Percentiles rank a stretch among this genome's conserved stretches.
Conservation (phyloP, 345 rosid genomes). For the Luvunga scandens region DNA sequence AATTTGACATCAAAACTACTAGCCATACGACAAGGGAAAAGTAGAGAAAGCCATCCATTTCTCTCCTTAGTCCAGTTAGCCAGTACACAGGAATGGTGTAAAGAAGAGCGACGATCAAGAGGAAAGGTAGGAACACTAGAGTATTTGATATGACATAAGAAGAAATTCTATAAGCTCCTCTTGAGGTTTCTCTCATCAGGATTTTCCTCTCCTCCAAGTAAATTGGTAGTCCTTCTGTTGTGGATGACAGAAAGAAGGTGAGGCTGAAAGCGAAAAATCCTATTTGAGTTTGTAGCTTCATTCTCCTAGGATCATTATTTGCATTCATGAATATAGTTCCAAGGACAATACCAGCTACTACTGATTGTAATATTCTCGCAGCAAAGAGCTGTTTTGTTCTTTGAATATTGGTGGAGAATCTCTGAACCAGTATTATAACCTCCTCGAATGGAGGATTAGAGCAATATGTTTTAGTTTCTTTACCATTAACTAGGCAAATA, state of each 20-base stretch:
- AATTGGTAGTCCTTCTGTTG: constrained; percentile 38
- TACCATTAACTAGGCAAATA: background rate
- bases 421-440: constrained; percentile 18
- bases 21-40: constrained; percentile 31
- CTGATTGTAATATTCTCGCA: constrained; percentile 28
- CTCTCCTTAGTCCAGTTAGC: constrained; percentile 30
- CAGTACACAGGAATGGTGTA: constrained; percentile 32
- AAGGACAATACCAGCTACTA: constrained; percentile 24
- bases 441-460: constrained; percentile 22
- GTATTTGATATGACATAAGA: constrained; percentile 32
- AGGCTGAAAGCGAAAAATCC: constrained; percentile 37
- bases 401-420: constrained; percentile 28
- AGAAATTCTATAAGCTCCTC: constrained; percentile 35
- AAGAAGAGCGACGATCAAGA: constrained; percentile 29
- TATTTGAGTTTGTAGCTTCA: constrained; percentile 27
- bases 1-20: constrained; percentile 32
- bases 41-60: constrained; percentile 29
- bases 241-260: constrained; percentile 30
- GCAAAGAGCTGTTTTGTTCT: constrained; percentile 35
- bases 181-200: constrained; percentile 31
- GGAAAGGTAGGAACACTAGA: constrained; percentile 32
- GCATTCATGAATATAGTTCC: constrained; percentile 32
- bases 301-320: constrained; percentile 6
- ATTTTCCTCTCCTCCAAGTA: constrained; percentile 33
- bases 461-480: constrained; percentile 16